These are phyloP conservation scores for Jatropha podagrica DNA, from an alignment of 441 rosid genomes.

Conservation along the genomic window DNA sequence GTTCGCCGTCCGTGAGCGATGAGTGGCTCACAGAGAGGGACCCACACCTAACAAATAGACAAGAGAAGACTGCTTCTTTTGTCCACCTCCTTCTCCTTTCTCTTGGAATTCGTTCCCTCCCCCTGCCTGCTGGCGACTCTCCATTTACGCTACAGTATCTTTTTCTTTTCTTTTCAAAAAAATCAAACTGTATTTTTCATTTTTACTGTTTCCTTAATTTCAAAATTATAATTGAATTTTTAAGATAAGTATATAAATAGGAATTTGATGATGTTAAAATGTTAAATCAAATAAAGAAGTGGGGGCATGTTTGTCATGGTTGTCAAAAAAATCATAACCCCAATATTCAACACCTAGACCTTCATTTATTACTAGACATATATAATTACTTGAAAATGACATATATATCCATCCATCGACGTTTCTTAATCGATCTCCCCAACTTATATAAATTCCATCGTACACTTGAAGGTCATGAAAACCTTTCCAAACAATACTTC, in stretches of 20 bases:
- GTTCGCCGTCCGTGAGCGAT: slow-evolving; percentile 47
- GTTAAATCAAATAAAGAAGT: background rate
- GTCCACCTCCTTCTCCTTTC: slow-evolving; percentile 25
- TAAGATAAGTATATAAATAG: too few species aligned
- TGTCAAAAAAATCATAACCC: background rate
- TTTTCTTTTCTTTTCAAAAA: background rate
- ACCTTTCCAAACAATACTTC: too few species aligned
- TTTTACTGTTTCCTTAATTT: too few species aligned
- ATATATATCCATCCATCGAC: too few species aligned
- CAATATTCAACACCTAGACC: background rate
- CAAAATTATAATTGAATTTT: too few species aligned
- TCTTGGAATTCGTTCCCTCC: slow-evolving; percentile 27
- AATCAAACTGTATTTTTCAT: background rate
- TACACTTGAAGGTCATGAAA: too few species aligned
- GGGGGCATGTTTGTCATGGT: background rate
- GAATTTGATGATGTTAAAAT: background rate
- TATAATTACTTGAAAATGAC: too few species aligned
- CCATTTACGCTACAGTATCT: background rate
- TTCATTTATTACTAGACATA: too few species aligned
- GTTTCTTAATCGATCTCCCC: too few species aligned
- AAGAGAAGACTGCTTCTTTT: slow-evolving; percentile 30
- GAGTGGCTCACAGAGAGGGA: slow-evolving; percentile 27
- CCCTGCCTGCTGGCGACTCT: background rate
- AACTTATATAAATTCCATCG: too few species aligned
- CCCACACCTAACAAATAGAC: slow-evolving; percentile 28